phyloP scores from a whole-genome alignment of 805 yeast species.

The Pichia nakasei region DNA sequence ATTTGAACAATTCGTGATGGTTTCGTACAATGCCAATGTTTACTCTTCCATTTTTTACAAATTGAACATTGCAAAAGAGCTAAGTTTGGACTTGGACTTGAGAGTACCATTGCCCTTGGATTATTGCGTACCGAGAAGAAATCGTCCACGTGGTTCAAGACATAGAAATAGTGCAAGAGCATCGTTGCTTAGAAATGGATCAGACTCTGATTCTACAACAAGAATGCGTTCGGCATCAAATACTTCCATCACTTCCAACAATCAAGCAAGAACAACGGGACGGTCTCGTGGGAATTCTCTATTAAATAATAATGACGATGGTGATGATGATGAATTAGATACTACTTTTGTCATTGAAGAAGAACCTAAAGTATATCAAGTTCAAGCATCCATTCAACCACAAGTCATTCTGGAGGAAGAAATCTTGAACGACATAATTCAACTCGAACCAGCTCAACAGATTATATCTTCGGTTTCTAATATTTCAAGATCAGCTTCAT shows the following conservation, averaged over 20 bases:
- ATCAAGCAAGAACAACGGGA: neutral
- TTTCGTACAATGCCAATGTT: conserved; percentile 21
- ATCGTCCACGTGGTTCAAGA: conserved; percentile 7
- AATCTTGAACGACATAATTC: conserved; percentile 5
- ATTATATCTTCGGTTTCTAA: conserved; percentile 3
- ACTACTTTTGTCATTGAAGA: conserved; percentile 4
- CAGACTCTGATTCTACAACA: neutral
- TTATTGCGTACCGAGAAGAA: conserved; percentile 24
- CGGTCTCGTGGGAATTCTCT: conserved; percentile 6
- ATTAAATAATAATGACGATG: conserved; percentile 7
- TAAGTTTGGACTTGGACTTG: conserved; percentile 26
- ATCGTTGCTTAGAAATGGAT: neutral
- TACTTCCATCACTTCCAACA: neutral
- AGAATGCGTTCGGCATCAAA: neutral
- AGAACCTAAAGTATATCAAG: conserved; percentile 1
- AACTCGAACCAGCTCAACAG: conserved; percentile 9
- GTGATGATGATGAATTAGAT: conserved; percentile 9
- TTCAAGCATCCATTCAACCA: conserved; percentile 5
- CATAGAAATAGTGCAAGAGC: conserved; percentile 2
- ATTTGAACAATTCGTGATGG: conserved; percentile 19
- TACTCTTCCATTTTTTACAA: conserved; percentile 25
- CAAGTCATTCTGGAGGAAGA: conserved; percentile 9
- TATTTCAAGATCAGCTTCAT: conserved; percentile 3
- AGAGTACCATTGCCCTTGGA: conserved; percentile 20
- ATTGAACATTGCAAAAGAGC: conserved; percentile 24